Percentiles rank a stretch among this genome's conserved stretches.
These are phyloP conservation scores for Platanus orientalis DNA, from an alignment of 164 flowering plant genomes.

Conservation along the genomic window DNA sequence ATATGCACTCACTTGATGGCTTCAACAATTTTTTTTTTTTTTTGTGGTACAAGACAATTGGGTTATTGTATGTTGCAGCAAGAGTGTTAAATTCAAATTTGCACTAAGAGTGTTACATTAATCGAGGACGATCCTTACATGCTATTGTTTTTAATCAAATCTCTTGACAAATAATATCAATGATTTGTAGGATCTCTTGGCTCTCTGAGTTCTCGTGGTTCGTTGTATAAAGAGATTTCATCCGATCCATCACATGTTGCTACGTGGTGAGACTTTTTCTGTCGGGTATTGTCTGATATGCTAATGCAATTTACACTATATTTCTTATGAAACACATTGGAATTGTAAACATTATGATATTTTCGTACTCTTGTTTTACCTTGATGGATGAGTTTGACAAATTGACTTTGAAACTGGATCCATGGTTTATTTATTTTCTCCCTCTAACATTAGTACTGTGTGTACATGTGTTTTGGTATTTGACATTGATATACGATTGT, in stretches of 20 bases:
- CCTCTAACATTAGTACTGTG: too few species aligned
- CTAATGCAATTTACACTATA: background rate
- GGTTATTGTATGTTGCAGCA: too few species aligned
- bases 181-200: constrained; percentile 80
- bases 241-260: constrained; percentile 31
- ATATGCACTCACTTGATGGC: too few species aligned
- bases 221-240: constrained; percentile 49
- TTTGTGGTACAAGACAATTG: too few species aligned
- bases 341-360: background rate
- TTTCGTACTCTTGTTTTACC: background rate
- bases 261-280: constrained; percentile 64
- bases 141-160: too few species aligned
- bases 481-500: too few species aligned
- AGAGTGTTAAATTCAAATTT: too few species aligned
- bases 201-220: constrained; percentile 73
- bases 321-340: background rate
- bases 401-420: background rate
- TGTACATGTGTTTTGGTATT: too few species aligned
- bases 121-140: too few species aligned
- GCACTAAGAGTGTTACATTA: too few species aligned
- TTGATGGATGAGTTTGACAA: background rate
- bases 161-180: background rate
- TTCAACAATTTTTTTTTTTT: too few species aligned
- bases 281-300: background rate
- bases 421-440: background rate